Evolutionary conservation across 441 rosid species (phyloP).

Genomic region (Erodium texanum): DNA sequence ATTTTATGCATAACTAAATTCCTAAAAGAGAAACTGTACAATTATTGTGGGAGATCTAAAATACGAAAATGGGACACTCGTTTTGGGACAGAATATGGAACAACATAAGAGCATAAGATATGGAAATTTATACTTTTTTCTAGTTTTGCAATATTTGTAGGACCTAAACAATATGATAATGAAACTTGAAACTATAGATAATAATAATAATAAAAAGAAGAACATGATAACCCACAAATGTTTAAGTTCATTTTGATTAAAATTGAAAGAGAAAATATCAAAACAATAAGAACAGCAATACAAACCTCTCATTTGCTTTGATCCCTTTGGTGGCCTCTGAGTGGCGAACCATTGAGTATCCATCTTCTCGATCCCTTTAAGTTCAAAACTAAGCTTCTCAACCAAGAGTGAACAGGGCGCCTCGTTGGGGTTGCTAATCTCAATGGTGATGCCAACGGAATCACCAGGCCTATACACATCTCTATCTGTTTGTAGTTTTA

Average conservation of each 20-base stretch:
- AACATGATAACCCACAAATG: neutral
- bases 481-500: conserved; percentile 53
- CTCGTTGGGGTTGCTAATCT: conserved; percentile 38
- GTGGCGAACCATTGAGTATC: conserved; percentile 78
- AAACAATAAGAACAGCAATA: neutral
- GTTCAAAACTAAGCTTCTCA: conserved; percentile 70
- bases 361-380: conserved; percentile 78
- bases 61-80: neutral
- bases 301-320: conserved; percentile 66
- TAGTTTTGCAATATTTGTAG: neutral
- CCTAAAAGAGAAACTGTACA: neutral
- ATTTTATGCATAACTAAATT: no score
- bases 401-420: conserved; percentile 40
- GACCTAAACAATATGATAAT: neutral
- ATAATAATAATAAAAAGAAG: neutral
- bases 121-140: neutral
- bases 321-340: conserved; percentile 51
- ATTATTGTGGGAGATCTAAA: neutral
- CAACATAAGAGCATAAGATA: neutral
- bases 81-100: neutral
- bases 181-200: neutral
- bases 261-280: neutral
- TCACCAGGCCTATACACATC: conserved; percentile 91
- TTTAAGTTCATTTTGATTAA: neutral
- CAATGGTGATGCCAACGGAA: conserved; percentile 49